Evolutionary conservation across 805 yeast genomes (phyloP), one percentile per base, ranked within the genome.

Genomic region (Teunomyces pallodes): DNA sequence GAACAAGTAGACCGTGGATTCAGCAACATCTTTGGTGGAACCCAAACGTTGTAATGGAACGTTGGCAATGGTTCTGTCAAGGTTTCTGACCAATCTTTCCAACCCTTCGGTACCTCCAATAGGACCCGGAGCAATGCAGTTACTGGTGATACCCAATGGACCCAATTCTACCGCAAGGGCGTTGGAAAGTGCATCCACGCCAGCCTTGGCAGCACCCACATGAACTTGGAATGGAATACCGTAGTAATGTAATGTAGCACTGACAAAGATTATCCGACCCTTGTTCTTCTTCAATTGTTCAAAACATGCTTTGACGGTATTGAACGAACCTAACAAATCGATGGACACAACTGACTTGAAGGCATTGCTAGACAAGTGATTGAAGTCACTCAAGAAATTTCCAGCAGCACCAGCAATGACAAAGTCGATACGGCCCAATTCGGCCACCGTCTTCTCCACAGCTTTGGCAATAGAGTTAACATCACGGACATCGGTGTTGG

Each of bases 371-470:
- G 76, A 70, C 49, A 73, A 62, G 48, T 72, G 77, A 54, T 72
- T 72, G 58, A 70, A 73, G 55, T 72, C 77, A 42, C 66, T 52
- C 42, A 72, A 58, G 48, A 70, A 72, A 57, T 72, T 72, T 6
- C 76, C 76, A 0, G 76, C 77, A 3, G 76, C 75, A 5, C 77
- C 77, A 10, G 76, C 75, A 54, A 73, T 72, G 8, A 73, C 74
- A 48, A 52, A 71, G 54, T 73, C 77, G 32, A 73, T 72, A 49
- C 74, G 59, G 5, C 77, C 76, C 44, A 72, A 63, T 49, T 63
- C 70, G 9, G 43, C 50, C 13, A 62, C 62, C 5, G 65, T 57
- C 26, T 47, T 46, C 20, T 55, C 59, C 31, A 57, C 67, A 2
- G 66, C 67, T 46, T 48, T 39, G n/a, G 51, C 62, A 4, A 62